Base-by-base conservation (phyloP, 805 yeast genomes). In the Wilhelminamyces savonicus region DNA sequence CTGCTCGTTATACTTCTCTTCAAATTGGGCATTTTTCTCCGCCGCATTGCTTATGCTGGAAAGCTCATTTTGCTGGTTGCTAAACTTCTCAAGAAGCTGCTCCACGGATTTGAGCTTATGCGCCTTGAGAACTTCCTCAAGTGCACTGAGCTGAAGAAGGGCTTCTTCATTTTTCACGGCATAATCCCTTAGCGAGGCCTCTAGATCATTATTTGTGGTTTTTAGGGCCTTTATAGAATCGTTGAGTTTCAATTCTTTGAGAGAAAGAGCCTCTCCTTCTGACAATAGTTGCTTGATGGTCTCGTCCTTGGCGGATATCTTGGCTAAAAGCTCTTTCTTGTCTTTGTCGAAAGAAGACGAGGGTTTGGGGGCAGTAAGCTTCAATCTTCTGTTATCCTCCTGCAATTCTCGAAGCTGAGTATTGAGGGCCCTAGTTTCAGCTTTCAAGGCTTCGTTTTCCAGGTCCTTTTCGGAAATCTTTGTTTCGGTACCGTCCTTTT, bases 221-320 rank as follows among this genome's bases (percentile, higher is more conserved):
- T 76, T 74, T 33, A 87, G 54, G 39, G 69, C 66, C 37, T 82
- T 82, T 28, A 88, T 74, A 0, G 78, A 64, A 23, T 76, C 83
- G 41, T 73, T 76, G 30, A 77, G 66, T 40, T 72, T 74, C 16
- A 85, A 65, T 44, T 90, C 97, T 36, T 74, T 77, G 35, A 69
- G 68, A 0, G 92, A 76, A 22, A 86, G 55, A 15, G 70, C 74
- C 38, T 81, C 78, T 4, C 95, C 95, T 53, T 87, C 95, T 31
- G 71, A 75, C 47, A 82, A 48, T 17, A 88, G 57, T 33, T 79
- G 77, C 12, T 72, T 69, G 16, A 88, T 76, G 18, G 76, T 71
- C 9, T 62, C 69, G 29, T 87, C 84, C 60, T 62, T 79, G 43
- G 54, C 73, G 44, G 39, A 56, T 27, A 53, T 52, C 32, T 54